Evolutionary conservation across 371 early-diverging fungal genomes (phyloP), one percentile per base, ranked within the genome.

Genomic region (Mucor velutinosus): DNA sequence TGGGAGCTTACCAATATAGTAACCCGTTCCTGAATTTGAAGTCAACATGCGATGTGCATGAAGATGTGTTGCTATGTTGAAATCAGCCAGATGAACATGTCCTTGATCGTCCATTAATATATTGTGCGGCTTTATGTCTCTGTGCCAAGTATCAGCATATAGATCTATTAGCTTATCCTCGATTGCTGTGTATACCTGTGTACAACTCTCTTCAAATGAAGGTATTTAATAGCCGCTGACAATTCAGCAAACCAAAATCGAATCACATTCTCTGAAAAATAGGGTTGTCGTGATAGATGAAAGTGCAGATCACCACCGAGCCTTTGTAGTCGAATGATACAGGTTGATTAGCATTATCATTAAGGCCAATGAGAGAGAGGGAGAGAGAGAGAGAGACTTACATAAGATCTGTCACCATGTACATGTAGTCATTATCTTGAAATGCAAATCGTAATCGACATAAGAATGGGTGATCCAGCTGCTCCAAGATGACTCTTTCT

Each of bases 351-450:
- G 12, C 17, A 5, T 17, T 47, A 1, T 47, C 27, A 47, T 23
- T 25, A 12, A 11, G 51, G 11, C 12, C 27, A n/a, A 19, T 33
- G 7, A 21, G 23, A 53, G 12, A 35, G n/a, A 25, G n/a, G n/a
- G 7, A 21, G 23, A 53, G 7, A 21, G 23, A 53, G 7, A 21
- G 23, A 53, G 12, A 35, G n/a, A 25, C 72, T 68, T 76, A 87
- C 93, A 94, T 93, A 57, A 94, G 81, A 72, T 95, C 94, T 66
- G 94, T 81, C 32, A 93, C 92, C 96, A 95, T 94, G 70, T 90
- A 94, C 87, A 94, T 85, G 67, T 90, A 86, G 27, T 92, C 90
- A 35, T 86, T 85, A 69, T 95, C 95, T 74, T 94, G 94, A 68
- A 93, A 95, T 3, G 93, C 92, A 78, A 91, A 95, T 35, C 93